A percentile compares a stretch with the other conserved stretches of the same genome.
Conservation (phyloP, 2,329 filamentous ascomycete species). For the Pseudodiploospora longispora region DNA sequence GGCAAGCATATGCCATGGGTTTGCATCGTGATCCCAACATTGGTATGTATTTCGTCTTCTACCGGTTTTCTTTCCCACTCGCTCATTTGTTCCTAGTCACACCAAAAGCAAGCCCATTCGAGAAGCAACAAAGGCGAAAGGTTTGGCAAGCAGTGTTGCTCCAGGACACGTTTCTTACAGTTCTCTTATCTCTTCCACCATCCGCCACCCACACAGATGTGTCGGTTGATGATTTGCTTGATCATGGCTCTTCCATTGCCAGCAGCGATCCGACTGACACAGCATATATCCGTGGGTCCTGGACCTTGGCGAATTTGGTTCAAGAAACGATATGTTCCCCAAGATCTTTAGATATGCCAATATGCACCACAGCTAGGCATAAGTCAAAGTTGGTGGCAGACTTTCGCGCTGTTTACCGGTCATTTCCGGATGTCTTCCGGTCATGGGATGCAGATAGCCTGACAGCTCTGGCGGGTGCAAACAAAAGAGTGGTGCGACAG, state of each 20-base stretch:
- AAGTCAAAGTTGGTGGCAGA: conserved; percentile 62
- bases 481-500: conserved; percentile 62
- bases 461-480: conserved; percentile 44
- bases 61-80: neutral
- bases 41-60: conserved; percentile 28
- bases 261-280: conserved; percentile 57
- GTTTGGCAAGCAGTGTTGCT: conserved; percentile 75
- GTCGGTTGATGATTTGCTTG: conserved; percentile 62
- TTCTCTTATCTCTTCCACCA: conserved; percentile 68
- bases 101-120: conserved; percentile 57
- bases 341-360: conserved; percentile 63
- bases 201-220: conserved; percentile 75
- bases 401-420: conserved; percentile 64
- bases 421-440: conserved; percentile 63
- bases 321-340: conserved; percentile 71
- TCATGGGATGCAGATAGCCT: conserved; percentile 57
- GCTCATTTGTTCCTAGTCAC: conserved; percentile 34
- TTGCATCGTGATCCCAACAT: conserved; percentile 73
- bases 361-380: conserved; percentile 59
- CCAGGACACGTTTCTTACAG: conserved; percentile 75
- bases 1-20: conserved; percentile 76
- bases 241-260: conserved; percentile 51
- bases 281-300: conserved; percentile 66
- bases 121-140: conserved; percentile 72
- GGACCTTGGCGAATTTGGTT: conserved; percentile 70